Conservation (phyloP, 1,284 basidiomycete species). For the Ganoderma resinaceum region DNA sequence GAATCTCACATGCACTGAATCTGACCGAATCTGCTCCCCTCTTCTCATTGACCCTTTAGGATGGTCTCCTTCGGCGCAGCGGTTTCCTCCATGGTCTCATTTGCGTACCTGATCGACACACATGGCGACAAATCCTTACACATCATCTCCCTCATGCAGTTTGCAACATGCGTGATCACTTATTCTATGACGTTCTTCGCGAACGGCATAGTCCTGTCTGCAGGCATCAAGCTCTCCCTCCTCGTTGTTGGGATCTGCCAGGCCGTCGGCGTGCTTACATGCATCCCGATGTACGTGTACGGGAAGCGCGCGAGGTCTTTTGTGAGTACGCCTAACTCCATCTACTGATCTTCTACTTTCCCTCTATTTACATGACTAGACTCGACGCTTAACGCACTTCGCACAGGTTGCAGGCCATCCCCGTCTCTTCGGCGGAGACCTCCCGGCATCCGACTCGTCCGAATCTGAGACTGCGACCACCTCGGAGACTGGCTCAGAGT, state of each 20-base stretch:
- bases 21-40: background rate
- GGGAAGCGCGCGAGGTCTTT: constrained; percentile 50
- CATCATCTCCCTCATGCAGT: constrained; percentile 50
- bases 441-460: background rate
- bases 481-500: background rate
- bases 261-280: constrained; percentile 46
- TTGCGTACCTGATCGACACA: constrained; percentile 52
- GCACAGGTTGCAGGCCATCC: constrained; percentile 26
- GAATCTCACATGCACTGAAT: no score
- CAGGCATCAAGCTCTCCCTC: constrained; percentile 46
- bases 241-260: constrained; percentile 49
- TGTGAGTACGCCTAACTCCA: constrained; percentile 38
- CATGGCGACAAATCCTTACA: constrained; percentile 50
- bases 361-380: no score
- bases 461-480: no score
- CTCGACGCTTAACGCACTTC: background rate
- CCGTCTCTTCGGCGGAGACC: constrained; percentile 12
- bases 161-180: constrained; percentile 51
- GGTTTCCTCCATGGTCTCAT: constrained; percentile 47
- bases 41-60: no score
- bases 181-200: constrained; percentile 55
- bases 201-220: constrained; percentile 47
- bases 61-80: constrained; percentile 49
- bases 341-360: background rate
- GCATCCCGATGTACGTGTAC: constrained; percentile 50